Percentiles rank a stretch among this genome's conserved stretches.
Conservation (phyloP, 2,329 filamentous ascomycete genomes). For the Apiospora aurea region DNA sequence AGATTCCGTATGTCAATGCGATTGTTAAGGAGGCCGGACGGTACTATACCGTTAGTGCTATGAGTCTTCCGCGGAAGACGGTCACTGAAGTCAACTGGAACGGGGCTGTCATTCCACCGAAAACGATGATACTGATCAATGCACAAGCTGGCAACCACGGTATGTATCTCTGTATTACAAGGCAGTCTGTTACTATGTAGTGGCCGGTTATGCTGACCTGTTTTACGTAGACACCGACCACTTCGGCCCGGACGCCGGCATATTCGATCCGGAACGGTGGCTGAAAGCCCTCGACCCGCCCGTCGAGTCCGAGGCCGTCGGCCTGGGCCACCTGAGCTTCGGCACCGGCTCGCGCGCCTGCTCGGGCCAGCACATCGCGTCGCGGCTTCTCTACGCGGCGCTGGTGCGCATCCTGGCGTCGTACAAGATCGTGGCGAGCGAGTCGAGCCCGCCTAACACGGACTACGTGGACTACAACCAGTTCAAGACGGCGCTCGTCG, state of each 20-base stretch:
- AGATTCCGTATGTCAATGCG: slow-evolving; percentile 54
- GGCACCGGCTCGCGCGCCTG: slow-evolving; percentile 60
- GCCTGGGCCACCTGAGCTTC: slow-evolving; percentile 55
- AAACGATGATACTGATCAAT: slow-evolving; percentile 63
- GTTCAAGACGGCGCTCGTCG: slow-evolving; percentile 65
- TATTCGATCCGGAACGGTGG: slow-evolving; percentile 59
- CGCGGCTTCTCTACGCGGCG: slow-evolving; percentile 56
- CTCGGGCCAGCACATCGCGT: slow-evolving; percentile 58
- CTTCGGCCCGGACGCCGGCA: slow-evolving; percentile 52
- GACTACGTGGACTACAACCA: slow-evolving; percentile 69
- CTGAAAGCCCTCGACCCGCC: slow-evolving; percentile 46
- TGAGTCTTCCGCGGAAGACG: slow-evolving; percentile 60
- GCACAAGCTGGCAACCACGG: slow-evolving; percentile 62
- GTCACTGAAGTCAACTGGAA: slow-evolving; percentile 58
- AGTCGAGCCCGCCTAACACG: slow-evolving; percentile 61
- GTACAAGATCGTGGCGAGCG: slow-evolving; percentile 57
- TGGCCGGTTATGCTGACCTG: too few relatives aligned
- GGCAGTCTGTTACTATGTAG: too few relatives aligned
- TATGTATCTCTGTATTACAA: too few relatives aligned
- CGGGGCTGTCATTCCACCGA: slow-evolving; percentile 56
- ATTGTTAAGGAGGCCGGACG: slow-evolving; percentile 60
- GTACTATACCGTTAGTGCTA: slow-evolving; percentile 60
- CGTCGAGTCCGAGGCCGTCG: slow-evolving; percentile 39
- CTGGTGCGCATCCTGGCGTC: slow-evolving; percentile 56
- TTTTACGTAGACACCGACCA: slow-evolving; percentile 51